Conservation (phyloP, 371 early-diverging fungal genomes). For the Mucor mucedo region DNA sequence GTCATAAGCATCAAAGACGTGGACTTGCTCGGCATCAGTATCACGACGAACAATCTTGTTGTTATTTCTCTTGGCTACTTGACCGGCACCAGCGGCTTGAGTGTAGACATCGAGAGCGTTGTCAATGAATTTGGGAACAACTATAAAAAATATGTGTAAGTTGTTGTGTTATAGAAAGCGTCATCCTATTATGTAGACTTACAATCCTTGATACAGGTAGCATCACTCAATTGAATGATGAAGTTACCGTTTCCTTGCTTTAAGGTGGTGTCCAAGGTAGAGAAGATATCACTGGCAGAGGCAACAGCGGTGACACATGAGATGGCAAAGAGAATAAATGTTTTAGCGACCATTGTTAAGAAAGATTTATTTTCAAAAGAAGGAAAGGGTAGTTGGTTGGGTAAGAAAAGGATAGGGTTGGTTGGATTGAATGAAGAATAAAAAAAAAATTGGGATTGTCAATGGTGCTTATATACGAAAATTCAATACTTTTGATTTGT, state of each 20-base stretch:
- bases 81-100: constrained; percentile 11
- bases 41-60: constrained; percentile 27
- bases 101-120: constrained; percentile 27
- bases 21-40: constrained; percentile 26
- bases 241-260: constrained; percentile 33
- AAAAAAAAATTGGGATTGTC: neutral
- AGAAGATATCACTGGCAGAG: constrained; percentile 3
- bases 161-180: neutral
- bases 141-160: constrained; percentile 1
- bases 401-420: neutral
- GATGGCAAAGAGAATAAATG: constrained; percentile 18
- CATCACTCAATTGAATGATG: constrained; percentile 37
- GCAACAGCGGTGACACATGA: constrained; percentile 12
- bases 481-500: constrained; percentile 5
- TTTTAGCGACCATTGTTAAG: constrained; percentile 9
- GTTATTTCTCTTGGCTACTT: constrained; percentile 12
- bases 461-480: neutral
- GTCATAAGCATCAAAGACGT: constrained; percentile 36
- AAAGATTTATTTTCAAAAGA: neutral
- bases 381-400: neutral
- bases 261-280: constrained; percentile 8
- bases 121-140: constrained; percentile 40
- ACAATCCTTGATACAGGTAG: constrained; percentile 39
- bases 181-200: constrained; percentile 3
- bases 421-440: neutral